Percentiles rank a stretch among this genome's conserved stretches.
Evolutionary conservation across 192 early-diverging fungal species (phyloP).

Genomic region (Rhizophagus clarus): DNA sequence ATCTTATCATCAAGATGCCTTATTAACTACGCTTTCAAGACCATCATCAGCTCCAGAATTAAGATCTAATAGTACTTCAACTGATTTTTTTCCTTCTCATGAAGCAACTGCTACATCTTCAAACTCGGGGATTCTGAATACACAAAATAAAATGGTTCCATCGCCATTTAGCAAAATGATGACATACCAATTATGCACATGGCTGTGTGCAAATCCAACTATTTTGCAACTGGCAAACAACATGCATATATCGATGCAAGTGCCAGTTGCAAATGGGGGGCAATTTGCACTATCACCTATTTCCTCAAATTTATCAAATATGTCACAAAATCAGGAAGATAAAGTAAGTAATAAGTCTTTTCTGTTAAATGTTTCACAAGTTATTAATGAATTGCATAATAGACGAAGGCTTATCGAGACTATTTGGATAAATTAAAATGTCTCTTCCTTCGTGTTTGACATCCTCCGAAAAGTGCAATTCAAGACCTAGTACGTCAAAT

Average conservation of each 20-base stretch:
- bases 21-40: too few species aligned
- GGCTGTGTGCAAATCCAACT: background rate
- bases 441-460: background rate
- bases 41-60: too few species aligned
- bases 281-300: too few species aligned
- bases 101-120: too few species aligned
- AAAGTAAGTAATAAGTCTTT: too few species aligned
- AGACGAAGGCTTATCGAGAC: background rate
- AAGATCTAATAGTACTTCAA: too few species aligned
- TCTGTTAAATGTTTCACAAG: too few species aligned
- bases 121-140: background rate
- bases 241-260: background rate
- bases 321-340: too few species aligned
- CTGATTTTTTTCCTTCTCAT: too few species aligned
- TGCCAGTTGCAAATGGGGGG: background rate
- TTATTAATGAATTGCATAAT: too few species aligned
- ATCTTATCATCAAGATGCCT: too few species aligned
- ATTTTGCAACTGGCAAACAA: conserved; percentile 1
- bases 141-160: background rate
- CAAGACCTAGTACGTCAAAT: background rate
- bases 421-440: conserved; percentile 1
- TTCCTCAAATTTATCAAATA: too few species aligned
- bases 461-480: background rate
- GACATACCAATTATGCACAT: background rate
- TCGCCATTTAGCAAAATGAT: background rate